Evolutionary conservation across 768 basidiomycete species (phyloP).

Genomic region (Mycena latifolia): DNA sequence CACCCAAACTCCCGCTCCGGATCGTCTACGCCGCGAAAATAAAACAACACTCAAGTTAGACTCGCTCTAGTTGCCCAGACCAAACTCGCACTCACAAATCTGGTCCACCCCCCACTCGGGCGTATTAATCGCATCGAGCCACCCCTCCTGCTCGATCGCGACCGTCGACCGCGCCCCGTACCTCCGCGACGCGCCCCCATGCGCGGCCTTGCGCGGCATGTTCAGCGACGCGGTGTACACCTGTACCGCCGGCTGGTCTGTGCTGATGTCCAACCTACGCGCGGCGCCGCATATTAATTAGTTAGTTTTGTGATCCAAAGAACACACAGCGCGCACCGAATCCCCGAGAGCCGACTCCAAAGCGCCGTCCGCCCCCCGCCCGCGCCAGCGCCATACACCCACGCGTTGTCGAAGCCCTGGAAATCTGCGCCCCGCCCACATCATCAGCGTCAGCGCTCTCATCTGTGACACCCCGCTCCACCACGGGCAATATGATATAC

Average conservation of each 20-base stretch:
- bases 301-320: neutral
- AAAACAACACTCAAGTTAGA: too few relatives aligned
- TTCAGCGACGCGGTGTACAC: slow-evolving; percentile 62
- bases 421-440: slow-evolving; percentile 46
- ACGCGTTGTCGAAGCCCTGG: slow-evolving; percentile 63
- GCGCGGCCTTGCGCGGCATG: slow-evolving; percentile 59
- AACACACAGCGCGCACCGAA: slow-evolving; percentile 48
- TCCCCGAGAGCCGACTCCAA: slow-evolving; percentile 63
- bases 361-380: slow-evolving; percentile 50
- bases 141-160: slow-evolving; percentile 67
- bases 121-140: slow-evolving; percentile 67
- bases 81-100: slow-evolving; percentile 60
- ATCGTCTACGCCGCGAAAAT: slow-evolving; percentile 45
- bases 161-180: slow-evolving; percentile 60
- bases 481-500: too few relatives aligned
- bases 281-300: neutral
- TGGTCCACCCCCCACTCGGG: slow-evolving; percentile 67
- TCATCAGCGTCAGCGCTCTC: too few relatives aligned
- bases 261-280: slow-evolving; percentile 59
- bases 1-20: slow-evolving; percentile 58
- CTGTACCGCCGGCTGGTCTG: slow-evolving; percentile 65
- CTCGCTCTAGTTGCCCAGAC: neutral
- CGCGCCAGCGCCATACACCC: slow-evolving; percentile 58
- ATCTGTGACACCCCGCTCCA: too few relatives aligned
- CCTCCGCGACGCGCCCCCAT: slow-evolving; percentile 58